Percentiles rank a stretch among this genome's conserved stretches.
These are phyloP conservation scores for Lactifluus piperatus DNA, from an alignment of 768 basidiomycete species.

Conservation along the genomic window DNA sequence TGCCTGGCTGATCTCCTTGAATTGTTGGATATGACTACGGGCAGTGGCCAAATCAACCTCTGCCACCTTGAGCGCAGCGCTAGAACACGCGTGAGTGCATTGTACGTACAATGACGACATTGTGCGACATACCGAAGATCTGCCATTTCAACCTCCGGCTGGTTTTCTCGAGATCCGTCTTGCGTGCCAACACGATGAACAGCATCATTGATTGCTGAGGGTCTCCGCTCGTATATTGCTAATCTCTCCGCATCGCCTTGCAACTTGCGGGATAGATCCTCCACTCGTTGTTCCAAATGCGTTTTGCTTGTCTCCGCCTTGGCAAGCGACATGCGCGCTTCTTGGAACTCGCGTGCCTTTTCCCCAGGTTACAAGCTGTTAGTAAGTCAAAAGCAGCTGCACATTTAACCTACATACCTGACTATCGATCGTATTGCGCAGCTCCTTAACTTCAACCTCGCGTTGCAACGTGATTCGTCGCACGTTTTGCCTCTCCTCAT, in stretches of 20 bases:
- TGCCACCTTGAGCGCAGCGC: constrained; percentile 65
- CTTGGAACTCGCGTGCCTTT: constrained; percentile 56
- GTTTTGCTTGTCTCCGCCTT: constrained; percentile 71
- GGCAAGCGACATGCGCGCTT: constrained; percentile 60
- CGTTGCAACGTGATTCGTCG: constrained; percentile 73
- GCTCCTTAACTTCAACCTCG: constrained; percentile 71
- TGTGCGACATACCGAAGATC: constrained; percentile 55
- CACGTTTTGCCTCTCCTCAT: constrained; percentile 63
- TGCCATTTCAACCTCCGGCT: constrained; percentile 76
- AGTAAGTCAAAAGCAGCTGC: neutral
- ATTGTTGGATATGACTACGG: constrained; percentile 69
- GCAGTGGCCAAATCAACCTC: constrained; percentile 70
- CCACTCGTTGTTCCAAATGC: constrained; percentile 66
- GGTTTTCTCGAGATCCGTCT: constrained; percentile 59
- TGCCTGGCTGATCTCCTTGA: constrained; percentile 77
- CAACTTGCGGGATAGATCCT: constrained; percentile 51
- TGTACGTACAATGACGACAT: neutral
- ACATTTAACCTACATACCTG: constrained; percentile 37
- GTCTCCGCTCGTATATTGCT: constrained; percentile 73
- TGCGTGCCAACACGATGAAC: constrained; percentile 31
- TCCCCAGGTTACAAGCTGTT: neutral
- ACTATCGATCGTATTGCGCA: constrained; percentile 65
- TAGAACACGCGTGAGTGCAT: constrained; percentile 24
- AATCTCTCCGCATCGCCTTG: constrained; percentile 80
- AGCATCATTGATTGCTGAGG: constrained; percentile 27